Evolutionary conservation across 495 filamentous ascomycete species (phyloP), one percentile per base, ranked within the genome.

Genomic region (Penicillium lividum): DNA sequence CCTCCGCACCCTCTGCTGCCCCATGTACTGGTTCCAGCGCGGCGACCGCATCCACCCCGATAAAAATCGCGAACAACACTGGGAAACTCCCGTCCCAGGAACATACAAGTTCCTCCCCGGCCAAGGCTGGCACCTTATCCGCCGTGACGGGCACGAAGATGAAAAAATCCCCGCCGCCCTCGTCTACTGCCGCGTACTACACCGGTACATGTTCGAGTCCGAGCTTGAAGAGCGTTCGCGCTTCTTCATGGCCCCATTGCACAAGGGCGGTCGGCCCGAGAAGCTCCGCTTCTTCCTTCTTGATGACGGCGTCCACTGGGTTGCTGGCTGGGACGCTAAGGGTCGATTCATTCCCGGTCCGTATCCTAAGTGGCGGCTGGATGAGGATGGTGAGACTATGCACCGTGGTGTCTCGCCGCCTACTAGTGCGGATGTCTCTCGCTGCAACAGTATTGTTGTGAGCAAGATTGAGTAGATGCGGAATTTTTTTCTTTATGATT

Each of bases 171-270:
- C 73, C 3, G 65, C 72, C 13, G 72, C 75, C 8, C 66, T 79
- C 4, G 72, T 78, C 46, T 79, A 79, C 60, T 78, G 77, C 53
- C 75, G 77, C 51, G 77, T 78, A 51, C 74, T 79, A 38, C 77
- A 79, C 60, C 73, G 74, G 18, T 77, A 78, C 64, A 70, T 79
- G 51, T 77, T 79, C 49, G 74, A 77, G 51, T 60, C 68, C 28
- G 77, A 79, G 49, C 66, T 79, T 54, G 70, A 78, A 27, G 69
- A 75, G 7, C 70, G 77, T 55, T 77, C 75, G 55, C 71, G 68
- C 60, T 79, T 70, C 71, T 70, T 72, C 55, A 64, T 67, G 16
- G 75, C 77, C 27, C 64, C 59, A 9, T 51, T 73, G 46, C 67
- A 72, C 46, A 70, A 74, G 28, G 75, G 73, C 36, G 66, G 58